A percentile compares a stretch with the other conserved stretches of the same genome.
phyloP scores from a whole-genome alignment of 805 yeast species.

The Sugiyamaella mastotermitis region DNA sequence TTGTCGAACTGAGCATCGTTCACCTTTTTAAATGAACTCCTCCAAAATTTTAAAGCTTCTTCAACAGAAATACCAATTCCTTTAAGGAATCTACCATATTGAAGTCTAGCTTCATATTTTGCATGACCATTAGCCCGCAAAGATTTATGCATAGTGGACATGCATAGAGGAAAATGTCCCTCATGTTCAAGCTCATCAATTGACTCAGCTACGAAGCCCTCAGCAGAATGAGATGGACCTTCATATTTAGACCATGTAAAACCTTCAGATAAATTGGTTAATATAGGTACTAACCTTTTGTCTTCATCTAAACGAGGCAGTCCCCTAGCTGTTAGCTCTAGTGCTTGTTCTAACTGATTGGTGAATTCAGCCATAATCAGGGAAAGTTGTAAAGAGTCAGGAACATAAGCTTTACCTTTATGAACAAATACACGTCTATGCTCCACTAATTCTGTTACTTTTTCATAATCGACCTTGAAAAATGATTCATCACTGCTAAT shows the following conservation, averaged over 20 bases:
- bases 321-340: conserved; percentile 66
- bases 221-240: conserved; percentile 31
- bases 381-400: conserved; percentile 70
- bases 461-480: conserved; percentile 83
- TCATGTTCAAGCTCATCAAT: conserved; percentile 49
- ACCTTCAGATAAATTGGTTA: conserved; percentile 71
- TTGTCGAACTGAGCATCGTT: conserved; percentile 73
- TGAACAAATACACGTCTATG: conserved; percentile 62
- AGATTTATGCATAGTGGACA: conserved; percentile 58
- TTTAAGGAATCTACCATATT: conserved; percentile 75
- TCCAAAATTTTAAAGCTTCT: conserved; percentile 86
- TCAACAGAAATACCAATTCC: conserved; percentile 85
- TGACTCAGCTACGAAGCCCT: conserved; percentile 51
- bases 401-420: conserved; percentile 76
- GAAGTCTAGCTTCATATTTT: conserved; percentile 78
- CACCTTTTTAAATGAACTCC: conserved; percentile 54
- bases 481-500: conserved; percentile 40
- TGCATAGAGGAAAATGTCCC: conserved; percentile 79
- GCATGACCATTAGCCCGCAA: conserved; percentile 61
- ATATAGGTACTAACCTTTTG: conserved; percentile 77
- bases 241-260: conserved; percentile 44
- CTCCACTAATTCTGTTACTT: conserved; percentile 70
- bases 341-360: conserved; percentile 41
- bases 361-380: conserved; percentile 66
- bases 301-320: conserved; percentile 87